These are phyloP conservation scores for Cutaneotrichosporon sp. DNA, from an alignment of 1,284 basidiomycete genomes.

Conservation along the genomic window DNA sequence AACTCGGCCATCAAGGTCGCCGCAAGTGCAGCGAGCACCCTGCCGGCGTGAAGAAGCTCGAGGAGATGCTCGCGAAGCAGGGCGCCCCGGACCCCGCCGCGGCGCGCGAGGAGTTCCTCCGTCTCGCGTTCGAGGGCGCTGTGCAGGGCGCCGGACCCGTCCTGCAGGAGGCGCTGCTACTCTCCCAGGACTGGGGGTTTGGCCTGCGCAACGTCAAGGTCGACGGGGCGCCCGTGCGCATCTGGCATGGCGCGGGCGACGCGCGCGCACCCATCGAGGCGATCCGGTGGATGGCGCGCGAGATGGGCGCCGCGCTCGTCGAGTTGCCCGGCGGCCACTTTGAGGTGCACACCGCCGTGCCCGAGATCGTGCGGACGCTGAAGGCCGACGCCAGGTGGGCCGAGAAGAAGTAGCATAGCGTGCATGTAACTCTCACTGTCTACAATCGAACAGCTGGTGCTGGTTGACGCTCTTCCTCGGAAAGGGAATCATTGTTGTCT, in stretches of 20 bases:
- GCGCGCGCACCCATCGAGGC: conserved; percentile 7
- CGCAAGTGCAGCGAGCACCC: neutral
- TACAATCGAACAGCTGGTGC: neutral
- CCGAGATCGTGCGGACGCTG: conserved; percentile 3
- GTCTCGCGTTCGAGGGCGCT: conserved; percentile 11
- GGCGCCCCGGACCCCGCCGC: neutral
- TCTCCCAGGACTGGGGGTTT: conserved; percentile 17
- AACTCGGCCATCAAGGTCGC: neutral
- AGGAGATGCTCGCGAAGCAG: conserved; percentile 6
- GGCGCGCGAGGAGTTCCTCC: neutral
- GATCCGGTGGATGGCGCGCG: conserved; percentile 13
- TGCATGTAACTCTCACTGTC: neutral
- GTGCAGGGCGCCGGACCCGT: conserved; percentile 6
- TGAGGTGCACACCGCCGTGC: conserved; percentile 8
- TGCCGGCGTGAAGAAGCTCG: neutral
- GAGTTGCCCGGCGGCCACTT: conserved; percentile 14
- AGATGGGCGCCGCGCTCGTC: conserved; percentile 3
- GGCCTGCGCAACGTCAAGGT: neutral
- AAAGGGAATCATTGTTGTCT: neutral
- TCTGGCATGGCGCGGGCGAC: conserved; percentile 21
- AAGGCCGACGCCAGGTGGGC: neutral
- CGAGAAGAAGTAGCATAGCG: neutral
- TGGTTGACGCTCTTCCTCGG: neutral
- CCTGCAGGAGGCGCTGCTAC: conserved; percentile 16
- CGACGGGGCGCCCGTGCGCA: conserved; percentile 6